Conservation (phyloP, 208 protist species). For the Crithidia expoeki region DNA sequence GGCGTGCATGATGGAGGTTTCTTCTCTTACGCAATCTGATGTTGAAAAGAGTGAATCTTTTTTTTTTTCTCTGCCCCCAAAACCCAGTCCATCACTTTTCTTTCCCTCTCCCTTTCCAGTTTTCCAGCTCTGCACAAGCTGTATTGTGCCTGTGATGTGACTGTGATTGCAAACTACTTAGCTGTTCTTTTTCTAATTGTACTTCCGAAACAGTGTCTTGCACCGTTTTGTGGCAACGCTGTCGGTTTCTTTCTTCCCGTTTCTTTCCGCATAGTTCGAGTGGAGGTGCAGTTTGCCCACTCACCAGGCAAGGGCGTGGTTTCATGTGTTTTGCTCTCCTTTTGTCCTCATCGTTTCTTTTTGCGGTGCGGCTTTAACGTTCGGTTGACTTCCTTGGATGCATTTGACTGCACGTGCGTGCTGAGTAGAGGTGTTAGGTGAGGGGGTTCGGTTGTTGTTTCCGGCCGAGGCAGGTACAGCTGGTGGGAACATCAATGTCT, state of each 20-base stretch:
- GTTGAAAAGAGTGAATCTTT: no score
- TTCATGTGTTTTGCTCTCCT: background rate
- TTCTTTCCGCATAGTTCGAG: background rate
- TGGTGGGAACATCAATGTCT: background rate
- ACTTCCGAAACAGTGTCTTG: no score
- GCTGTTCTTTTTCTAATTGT: no score
- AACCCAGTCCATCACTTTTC: no score
- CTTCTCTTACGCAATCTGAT: no score
- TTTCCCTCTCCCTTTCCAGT: background rate
- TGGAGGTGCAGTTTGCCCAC: background rate
- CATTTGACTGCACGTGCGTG: background rate
- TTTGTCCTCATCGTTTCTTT: constrained; percentile 2
- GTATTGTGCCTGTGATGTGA: no score
- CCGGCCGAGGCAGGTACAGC: background rate
- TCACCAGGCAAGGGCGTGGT: background rate
- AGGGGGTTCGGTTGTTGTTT: background rate
- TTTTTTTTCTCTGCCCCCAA: no score
- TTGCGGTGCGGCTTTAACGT: background rate
- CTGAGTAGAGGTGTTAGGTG: constrained; percentile 12
- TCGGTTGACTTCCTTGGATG: background rate
- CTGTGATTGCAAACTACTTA: no score
- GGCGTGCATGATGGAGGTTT: no score
- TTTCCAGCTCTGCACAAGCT: background rate
- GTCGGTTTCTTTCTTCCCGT: no score
- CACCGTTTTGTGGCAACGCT: background rate